A percentile compares a stretch with the other conserved stretches of the same genome.
phyloP scores from a whole-genome alignment of 2,329 filamentous ascomycete species.

The Aureobasidium sp. region DNA sequence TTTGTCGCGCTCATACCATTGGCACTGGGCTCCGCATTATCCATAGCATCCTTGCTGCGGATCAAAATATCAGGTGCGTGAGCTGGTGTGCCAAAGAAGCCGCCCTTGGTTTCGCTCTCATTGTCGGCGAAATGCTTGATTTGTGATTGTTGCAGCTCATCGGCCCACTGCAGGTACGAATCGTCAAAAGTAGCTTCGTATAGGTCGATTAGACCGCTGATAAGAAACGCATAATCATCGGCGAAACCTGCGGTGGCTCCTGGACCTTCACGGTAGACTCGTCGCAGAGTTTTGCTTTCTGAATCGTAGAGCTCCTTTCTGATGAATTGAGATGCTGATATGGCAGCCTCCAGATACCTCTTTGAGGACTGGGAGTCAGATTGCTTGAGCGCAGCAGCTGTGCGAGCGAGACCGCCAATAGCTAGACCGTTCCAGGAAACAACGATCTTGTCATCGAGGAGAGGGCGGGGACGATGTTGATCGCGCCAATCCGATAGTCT shows the following conservation, averaged over 20 bases:
- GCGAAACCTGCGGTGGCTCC: conserved; percentile 69
- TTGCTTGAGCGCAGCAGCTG: conserved; percentile 58
- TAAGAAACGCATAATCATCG: conserved; percentile 90
- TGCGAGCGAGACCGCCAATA: conserved; percentile 72
- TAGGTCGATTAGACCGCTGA: conserved; percentile 73
- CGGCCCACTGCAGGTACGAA: conserved; percentile 70
- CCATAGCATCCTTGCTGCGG: conserved; percentile 90
- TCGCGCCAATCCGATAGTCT: conserved; percentile 67
- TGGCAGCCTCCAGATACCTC: conserved; percentile 57
- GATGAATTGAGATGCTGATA: conserved; percentile 65
- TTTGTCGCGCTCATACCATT: conserved; percentile 85
- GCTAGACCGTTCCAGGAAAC: conserved; percentile 84
- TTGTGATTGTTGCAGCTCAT: conserved; percentile 70
- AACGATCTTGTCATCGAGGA: conserved; percentile 81
- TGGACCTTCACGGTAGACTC: conserved; percentile 63
- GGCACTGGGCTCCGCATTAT: conserved; percentile 80
- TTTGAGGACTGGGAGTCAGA: conserved; percentile 43
- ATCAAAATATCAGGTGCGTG: conserved; percentile 65
- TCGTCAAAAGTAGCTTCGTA: conserved; percentile 77
- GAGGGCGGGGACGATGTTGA: conserved; percentile 65
- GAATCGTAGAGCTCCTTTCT: conserved; percentile 65
- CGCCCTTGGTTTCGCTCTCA: conserved; percentile 35
- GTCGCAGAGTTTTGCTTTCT: conserved; percentile 55
- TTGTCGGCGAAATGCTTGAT: conserved; percentile 70
- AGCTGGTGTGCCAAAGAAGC: conserved; percentile 65